These are phyloP conservation scores for Suhomyces xylopsoci DNA, from an alignment of 805 yeast species.

Conservation along the genomic window DNA sequence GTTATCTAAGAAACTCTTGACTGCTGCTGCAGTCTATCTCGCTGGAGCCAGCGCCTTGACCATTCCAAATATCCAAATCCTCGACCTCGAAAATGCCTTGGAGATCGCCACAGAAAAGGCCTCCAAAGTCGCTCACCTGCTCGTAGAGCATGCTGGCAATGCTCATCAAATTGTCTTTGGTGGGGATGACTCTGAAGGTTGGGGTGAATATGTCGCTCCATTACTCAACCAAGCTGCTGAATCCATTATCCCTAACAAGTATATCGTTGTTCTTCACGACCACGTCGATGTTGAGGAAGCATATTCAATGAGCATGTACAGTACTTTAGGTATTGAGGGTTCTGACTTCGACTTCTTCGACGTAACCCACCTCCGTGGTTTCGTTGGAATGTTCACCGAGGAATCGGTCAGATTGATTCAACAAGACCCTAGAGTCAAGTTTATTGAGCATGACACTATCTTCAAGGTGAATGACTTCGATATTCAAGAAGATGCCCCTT, in stretches of 20 bases:
- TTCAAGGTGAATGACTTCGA: constrained; percentile 22
- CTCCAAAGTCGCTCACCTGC: neutral
- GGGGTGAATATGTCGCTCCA: constrained; percentile 3
- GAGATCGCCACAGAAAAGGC: neutral
- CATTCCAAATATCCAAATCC: constrained; percentile 7
- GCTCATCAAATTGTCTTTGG: neutral
- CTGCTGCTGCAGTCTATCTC: constrained; percentile 5
- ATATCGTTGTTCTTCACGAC: constrained; percentile 13
- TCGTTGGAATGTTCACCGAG: constrained; percentile 18
- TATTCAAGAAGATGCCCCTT: constrained; percentile 36
- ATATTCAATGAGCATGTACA: neutral
- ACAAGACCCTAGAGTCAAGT: constrained; percentile 15
- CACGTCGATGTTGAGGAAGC: constrained; percentile 2
- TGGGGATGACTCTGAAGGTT: neutral
- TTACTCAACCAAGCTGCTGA: constrained; percentile 2
- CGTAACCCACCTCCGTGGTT: constrained; percentile 14
- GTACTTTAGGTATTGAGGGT: constrained; percentile 13
- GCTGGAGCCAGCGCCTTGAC: constrained; percentile 6
- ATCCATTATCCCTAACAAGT: constrained; percentile 8
- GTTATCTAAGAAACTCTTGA: constrained; percentile 1
- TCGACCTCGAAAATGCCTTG: constrained; percentile 6
- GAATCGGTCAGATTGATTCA: constrained; percentile 13
- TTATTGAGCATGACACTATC: constrained; percentile 23
- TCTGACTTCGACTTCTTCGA: constrained; percentile 11
- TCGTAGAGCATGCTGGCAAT: neutral